Base-by-base conservation (phyloP, 768 basidiomycete genomes). In the Tricholoma terreum region DNA sequence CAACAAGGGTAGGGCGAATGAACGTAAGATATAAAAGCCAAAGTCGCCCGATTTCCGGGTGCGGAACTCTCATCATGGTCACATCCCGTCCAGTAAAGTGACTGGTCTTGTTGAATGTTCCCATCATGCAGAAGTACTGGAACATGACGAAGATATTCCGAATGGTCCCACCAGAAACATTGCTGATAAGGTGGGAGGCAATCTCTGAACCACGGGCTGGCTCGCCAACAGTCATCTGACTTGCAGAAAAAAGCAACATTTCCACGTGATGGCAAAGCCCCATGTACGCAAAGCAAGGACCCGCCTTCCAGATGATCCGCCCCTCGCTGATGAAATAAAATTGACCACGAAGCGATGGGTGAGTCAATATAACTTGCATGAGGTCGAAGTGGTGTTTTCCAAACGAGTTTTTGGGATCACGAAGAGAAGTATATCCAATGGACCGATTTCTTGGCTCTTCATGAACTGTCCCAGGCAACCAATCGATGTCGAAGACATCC, bases 141-240 rank as follows among this genome's bases (percentile, higher is more conserved):
- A 59, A 57, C 34, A 62, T 21, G 21, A 50, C n/a, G n/a, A 62
- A 57, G 10, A 62, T 36, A 50, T 65, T 65, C 6, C 64, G 35
- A 10, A 61, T 57, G 6, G 56, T 34, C 12, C 65, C 65, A 0
- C 61, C 63, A 6, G 49, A n/a, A 21, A 61, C 54, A 22, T 67
- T 67, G 4, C 24, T 14, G 33, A 65, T 21, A 14, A 63, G 34
- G 35, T 60, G 52, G n/a, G 56, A 58, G 3, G 58, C 62, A 8
- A 63, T 4, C 38, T 67, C 66, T 9, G 59, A 63, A 6, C 57
- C 60, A 31, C 61, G 33, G 6, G 56, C 61, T 1, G 63, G 61
- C 43, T 62, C 61, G 2, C 64, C 60, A 10, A 21, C 34, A 4
- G 24, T 52, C 14, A 22, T 46, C 24, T 46, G 45, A 46, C 22